Evolutionary conservation across 176 grass and related monocot genomes (phyloP).

Genomic region (Otatea glauca): DNA sequence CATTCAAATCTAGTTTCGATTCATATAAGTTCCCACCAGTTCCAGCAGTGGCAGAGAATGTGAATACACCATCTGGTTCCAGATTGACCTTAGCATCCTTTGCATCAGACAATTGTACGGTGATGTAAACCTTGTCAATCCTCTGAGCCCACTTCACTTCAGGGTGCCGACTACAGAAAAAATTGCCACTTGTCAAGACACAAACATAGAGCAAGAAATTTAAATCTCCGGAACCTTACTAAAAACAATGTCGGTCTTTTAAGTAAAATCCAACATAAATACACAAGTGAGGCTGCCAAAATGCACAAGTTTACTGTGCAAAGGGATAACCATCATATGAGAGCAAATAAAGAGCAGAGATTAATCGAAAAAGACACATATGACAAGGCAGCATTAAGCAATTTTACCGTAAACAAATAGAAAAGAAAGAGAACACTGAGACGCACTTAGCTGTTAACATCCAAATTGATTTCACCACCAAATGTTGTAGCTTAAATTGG

Average conservation of each 20-base stretch:
- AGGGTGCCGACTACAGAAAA: conserved; percentile 73
- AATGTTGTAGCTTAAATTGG: not conserved
- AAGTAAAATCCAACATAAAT: not conserved
- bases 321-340: not conserved
- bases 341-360: not conserved
- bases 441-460: not conserved
- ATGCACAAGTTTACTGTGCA: not conserved
- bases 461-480: not conserved
- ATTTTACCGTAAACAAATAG: not conserved
- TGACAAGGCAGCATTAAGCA: not conserved
- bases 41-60: conserved; percentile 83
- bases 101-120: conserved; percentile 76
- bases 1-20: conserved; percentile 75
- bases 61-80: conserved; percentile 86
- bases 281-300: not conserved
- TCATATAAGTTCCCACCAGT: conserved; percentile 64
- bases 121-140: conserved; percentile 89
- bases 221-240: not conserved
- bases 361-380: not conserved
- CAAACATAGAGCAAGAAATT: not conserved
- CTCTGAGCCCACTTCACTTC: conserved; percentile 94
- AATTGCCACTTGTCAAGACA: conserved; percentile 38
- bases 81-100: conserved; percentile 94
- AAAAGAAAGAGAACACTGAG: not conserved
- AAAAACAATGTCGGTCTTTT: not conserved